Percentiles rank a stretch among this genome's conserved stretches.
phyloP scores from a whole-genome alignment of 352 stramenopile species.

The Globisporangium cederbergense region DNA sequence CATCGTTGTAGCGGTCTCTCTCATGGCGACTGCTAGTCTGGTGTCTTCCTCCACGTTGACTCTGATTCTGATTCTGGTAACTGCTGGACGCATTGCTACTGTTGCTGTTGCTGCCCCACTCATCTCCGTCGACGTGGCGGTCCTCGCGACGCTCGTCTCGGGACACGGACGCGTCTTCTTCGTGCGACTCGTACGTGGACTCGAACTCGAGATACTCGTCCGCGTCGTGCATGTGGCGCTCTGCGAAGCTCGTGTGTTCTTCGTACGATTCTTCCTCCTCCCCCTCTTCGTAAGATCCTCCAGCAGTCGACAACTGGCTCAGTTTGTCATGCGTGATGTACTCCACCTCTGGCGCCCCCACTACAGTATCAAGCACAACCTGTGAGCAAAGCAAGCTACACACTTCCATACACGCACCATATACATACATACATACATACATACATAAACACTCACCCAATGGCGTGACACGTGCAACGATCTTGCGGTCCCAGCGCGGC shows the following conservation, averaged over 20 bases:
- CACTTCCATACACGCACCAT: neutral
- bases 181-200: slow-evolving; percentile 49
- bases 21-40: slow-evolving; percentile 21
- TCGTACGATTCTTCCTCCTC: neutral
- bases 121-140: neutral
- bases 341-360: slow-evolving; percentile 41
- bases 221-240: slow-evolving; percentile 14
- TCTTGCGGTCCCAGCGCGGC: slow-evolving; percentile 62
- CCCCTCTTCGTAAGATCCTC: neutral
- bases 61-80: slow-evolving; percentile 10
- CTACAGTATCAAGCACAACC: slow-evolving; percentile 11
- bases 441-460: slow-evolving; percentile 23
- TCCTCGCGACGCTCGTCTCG: neutral
- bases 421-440: neutral
- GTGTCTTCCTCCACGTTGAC: slow-evolving; percentile 19
- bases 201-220: slow-evolving; percentile 61
- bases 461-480: slow-evolving; percentile 63
- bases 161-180: slow-evolving; percentile 4
- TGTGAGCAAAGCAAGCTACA: neutral
- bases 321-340: slow-evolving; percentile 21
- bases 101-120: slow-evolving; percentile 25
- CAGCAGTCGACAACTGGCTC: neutral
- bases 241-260: neutral
- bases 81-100: slow-evolving; percentile 18
- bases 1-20: slow-evolving; percentile 33